Percentiles rank a stretch among this genome's conserved stretches.
These are phyloP conservation scores for Hypoxylon lienhwacheense DNA, from an alignment of 495 filamentous ascomycete genomes.

Conservation along the genomic window DNA sequence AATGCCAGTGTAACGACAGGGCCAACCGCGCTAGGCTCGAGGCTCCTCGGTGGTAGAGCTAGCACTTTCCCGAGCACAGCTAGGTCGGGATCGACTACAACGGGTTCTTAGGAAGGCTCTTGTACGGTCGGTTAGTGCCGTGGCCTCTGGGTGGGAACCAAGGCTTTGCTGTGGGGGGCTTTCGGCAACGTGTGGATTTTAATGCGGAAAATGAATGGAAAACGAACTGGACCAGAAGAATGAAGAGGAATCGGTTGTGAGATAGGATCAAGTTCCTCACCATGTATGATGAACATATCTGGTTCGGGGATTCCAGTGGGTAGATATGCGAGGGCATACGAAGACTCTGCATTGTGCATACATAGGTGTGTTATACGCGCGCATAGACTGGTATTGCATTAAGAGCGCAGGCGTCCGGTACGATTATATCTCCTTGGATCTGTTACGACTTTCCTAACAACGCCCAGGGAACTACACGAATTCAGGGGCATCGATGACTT, in stretches of 20 bases:
- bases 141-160: constrained; percentile 18
- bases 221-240: background rate
- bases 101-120: constrained; percentile 32
- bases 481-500: constrained; percentile 7
- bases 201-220: constrained; percentile 2
- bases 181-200: constrained; percentile 4
- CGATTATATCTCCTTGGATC: background rate
- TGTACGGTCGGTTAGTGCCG: constrained; percentile 28
- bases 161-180: constrained; percentile 3
- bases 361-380: constrained; percentile 7
- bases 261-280: background rate
- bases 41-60: constrained; percentile 16
- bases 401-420: constrained; percentile 27
- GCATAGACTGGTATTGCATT: constrained; percentile 29
- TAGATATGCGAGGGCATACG: too few relatives aligned
- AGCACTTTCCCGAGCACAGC: background rate
- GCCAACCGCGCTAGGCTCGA: constrained; percentile 11
- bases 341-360: constrained; percentile 5
- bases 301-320: background rate
- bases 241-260: background rate
- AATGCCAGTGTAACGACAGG: constrained; percentile 3
- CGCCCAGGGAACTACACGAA: background rate
- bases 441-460: too few relatives aligned
- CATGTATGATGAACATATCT: background rate
- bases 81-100: constrained; percentile 10